Conservation (phyloP, 148 eudicot species). For the Heliosperma pusillum region DNA sequence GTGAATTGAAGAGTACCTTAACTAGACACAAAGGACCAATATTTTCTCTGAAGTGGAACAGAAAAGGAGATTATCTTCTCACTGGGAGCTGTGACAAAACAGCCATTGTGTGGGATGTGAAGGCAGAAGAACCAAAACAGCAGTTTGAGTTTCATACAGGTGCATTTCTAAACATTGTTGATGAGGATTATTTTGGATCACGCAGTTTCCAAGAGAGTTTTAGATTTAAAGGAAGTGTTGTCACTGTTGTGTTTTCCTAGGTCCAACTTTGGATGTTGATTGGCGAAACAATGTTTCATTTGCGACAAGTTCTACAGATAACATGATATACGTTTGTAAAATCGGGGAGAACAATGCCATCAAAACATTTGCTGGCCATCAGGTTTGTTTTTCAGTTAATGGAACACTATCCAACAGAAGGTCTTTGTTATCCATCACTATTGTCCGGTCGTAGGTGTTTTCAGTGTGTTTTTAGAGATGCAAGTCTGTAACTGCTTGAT, state of each 20-base stretch:
- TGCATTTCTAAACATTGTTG: constrained; percentile 15
- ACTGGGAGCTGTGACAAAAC: constrained; percentile 70
- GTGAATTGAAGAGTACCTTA: constrained; percentile 48
- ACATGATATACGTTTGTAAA: constrained; percentile 66
- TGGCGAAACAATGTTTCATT: constrained; percentile 73
- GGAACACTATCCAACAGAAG: not conserved
- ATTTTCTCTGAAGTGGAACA: constrained; percentile 72
- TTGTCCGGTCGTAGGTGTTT: too few relatives aligned
- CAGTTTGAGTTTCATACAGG: constrained; percentile 70
- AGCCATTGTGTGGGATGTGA: constrained; percentile 77
- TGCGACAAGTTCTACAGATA: constrained; percentile 79
- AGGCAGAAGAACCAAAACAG: constrained; percentile 47
- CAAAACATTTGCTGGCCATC: constrained; percentile 65
- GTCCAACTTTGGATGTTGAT: constrained; percentile 71
- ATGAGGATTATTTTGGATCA: not conserved
- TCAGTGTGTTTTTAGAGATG: too few relatives aligned
- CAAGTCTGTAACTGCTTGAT: not conserved
- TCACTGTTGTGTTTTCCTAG: constrained; percentile 30
- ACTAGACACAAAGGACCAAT: constrained; percentile 56
- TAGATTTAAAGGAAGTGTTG: not conserved
- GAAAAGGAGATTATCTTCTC: constrained; percentile 67
- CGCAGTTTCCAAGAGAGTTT: not conserved
- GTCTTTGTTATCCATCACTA: not conserved
- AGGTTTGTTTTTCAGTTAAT: constrained; percentile 40
- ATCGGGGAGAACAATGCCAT: constrained; percentile 53